Evolutionary conservation across 2,329 filamentous ascomycete species (phyloP), one percentile per base, ranked within the genome.

Genomic region (Aspergillus oerlinghausenensis): DNA sequence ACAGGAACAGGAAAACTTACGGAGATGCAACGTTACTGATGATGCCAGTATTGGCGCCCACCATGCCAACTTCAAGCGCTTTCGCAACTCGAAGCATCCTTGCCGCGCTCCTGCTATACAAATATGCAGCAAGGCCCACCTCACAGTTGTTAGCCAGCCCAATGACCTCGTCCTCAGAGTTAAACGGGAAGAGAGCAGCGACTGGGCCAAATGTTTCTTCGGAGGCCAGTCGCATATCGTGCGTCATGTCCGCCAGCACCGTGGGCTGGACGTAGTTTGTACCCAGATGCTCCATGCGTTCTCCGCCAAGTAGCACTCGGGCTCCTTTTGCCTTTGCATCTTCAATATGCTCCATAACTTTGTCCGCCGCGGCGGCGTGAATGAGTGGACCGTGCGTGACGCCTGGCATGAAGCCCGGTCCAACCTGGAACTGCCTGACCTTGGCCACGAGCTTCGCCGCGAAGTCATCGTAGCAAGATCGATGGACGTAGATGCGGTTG

Each of bases 201-300:
- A 97, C 88, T 2, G 94, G 94, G 0, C 94, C 94, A 70, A 99
- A 99, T 0, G 93, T 99, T 80, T 99, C 94, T 75, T 97, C 93
- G 1, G 79, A 79, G 4, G 90, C 87, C 64, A 97, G 82, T 58
- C 84, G 82, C 94, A 97, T 97, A 45, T 92, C 86, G 57, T 82
- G 79, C 9, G 82, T 96, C 87, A 96, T 93, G 60, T 89, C 89
- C 10, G 89, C 87, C 59, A 99, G 85, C 45, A 97, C 89, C 0
- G 94, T 97, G 2, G 90, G 91, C 68, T 92, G 84, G 77, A 88
- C 96, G 79, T 95, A 99, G 78, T 96, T 95, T 40, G 80, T 71
- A 4, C 93, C 93, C 2, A 96, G 79, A n/a, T 92, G 84, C 1
- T 86, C 81, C 56, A 92, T 75, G 70, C 82, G 84, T 73, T 89